phyloP scores from a whole-genome alignment of 176 grass and related monocot genomes.

The Oropetium thomaeum region DNA sequence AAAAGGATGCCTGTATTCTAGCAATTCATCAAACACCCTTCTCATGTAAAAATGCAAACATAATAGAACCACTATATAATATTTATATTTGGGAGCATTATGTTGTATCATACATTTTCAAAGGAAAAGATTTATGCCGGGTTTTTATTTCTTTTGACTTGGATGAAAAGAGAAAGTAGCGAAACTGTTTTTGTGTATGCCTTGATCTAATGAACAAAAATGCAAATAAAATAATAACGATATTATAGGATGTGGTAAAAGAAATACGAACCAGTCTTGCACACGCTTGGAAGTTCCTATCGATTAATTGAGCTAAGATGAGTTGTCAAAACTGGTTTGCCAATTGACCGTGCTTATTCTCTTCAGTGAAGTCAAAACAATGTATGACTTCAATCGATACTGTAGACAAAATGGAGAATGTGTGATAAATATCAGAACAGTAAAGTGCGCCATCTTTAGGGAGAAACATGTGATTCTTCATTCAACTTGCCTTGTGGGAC shows the following conservation, averaged over 20 bases:
- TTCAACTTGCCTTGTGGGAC: slow-evolving; percentile 6
- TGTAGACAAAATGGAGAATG: background rate
- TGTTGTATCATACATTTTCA: background rate
- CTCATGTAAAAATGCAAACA: background rate
- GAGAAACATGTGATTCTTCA: slow-evolving; percentile 2
- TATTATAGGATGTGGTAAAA: background rate
- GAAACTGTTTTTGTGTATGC: slow-evolving; percentile 1
- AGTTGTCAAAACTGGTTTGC: background rate
- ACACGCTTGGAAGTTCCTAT: background rate
- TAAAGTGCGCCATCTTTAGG: background rate
- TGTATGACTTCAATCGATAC: slow-evolving; percentile 1
- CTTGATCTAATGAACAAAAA: background rate
- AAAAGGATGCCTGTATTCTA: background rate
- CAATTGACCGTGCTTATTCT: background rate
- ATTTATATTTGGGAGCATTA: background rate
- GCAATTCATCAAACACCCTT: background rate
- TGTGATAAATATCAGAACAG: slow-evolving; percentile 15
- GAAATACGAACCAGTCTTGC: background rate
- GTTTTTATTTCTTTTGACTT: background rate
- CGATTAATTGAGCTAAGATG: background rate
- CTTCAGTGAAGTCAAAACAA: background rate
- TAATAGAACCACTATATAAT: background rate
- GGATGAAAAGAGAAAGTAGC: background rate
- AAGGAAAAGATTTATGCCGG: background rate
- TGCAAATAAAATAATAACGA: background rate